These are phyloP conservation scores for Ophiostoma tasmaniense DNA, from an alignment of 2,329 filamentous ascomycete genomes.

Conservation along the genomic window DNA sequence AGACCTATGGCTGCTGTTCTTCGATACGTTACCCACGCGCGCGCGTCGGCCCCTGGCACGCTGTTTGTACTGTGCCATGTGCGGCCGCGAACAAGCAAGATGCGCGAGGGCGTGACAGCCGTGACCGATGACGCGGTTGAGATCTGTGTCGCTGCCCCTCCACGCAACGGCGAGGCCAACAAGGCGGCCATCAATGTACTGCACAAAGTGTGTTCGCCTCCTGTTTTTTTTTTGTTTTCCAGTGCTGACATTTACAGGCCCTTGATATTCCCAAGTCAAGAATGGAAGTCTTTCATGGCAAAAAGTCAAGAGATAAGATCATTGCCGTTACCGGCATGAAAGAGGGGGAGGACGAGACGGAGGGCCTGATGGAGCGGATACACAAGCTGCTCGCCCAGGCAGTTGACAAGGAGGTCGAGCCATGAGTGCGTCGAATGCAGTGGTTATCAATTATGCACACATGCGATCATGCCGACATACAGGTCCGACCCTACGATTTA, in stretches of 20 bases:
- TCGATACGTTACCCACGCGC: conserved; percentile 40
- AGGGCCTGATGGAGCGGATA: conserved; percentile 14
- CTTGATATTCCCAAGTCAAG: conserved; percentile 56
- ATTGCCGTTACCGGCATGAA: conserved; percentile 34
- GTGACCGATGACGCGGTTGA: conserved; percentile 51
- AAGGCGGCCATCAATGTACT: conserved; percentile 55
- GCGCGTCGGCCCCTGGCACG: conserved; percentile 36
- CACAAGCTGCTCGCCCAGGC: conserved; percentile 13
- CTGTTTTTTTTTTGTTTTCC: background rate
- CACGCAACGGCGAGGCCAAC: conserved; percentile 61
- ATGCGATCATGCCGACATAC: background rate
- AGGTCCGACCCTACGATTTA: background rate
- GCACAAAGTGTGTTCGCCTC: conserved; percentile 40
- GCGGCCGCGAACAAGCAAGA: conserved; percentile 55
- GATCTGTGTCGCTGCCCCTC: conserved; percentile 56
- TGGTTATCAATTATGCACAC: background rate
- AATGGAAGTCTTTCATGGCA: conserved; percentile 52
- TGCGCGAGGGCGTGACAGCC: conserved; percentile 50
- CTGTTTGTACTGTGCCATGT: conserved; percentile 58
- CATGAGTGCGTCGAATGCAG: background rate
- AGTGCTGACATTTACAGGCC: conserved; percentile 31
- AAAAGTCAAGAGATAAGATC: conserved; percentile 58
- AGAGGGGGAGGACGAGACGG: conserved; percentile 10
- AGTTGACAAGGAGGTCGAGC: background rate
- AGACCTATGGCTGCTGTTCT: conserved; percentile 24